These are phyloP conservation scores for Apiospora malaysiana DNA, from an alignment of 2,329 filamentous ascomycete genomes.

Conservation along the genomic window DNA sequence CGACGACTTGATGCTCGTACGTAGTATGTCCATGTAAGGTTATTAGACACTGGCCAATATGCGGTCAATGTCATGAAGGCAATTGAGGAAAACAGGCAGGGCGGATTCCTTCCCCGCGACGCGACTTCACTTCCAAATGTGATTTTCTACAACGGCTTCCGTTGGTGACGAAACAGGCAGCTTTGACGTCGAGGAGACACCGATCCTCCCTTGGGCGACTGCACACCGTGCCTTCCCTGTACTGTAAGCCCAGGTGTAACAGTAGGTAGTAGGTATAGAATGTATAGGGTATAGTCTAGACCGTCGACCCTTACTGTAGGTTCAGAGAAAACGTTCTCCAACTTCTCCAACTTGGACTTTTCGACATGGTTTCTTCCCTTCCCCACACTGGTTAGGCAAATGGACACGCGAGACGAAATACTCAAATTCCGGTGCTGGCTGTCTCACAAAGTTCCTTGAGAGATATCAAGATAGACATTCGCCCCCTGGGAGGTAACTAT, in stretches of 20 bases:
- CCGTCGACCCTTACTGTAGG: not conserved
- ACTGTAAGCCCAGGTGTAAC: not conserved
- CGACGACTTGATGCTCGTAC: not conserved
- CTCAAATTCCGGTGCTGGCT: not conserved
- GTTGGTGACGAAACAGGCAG: not conserved
- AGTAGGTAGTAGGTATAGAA: not conserved
- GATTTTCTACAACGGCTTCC: not conserved
- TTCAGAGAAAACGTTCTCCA: not conserved
- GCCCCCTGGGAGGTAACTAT: not conserved
- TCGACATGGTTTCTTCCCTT: too few relatives aligned
- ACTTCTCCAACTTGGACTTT: not conserved
- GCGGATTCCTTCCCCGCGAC: constrained; percentile 11
- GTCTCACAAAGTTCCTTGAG: not conserved
- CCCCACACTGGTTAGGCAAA: not conserved
- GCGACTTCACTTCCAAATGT: not conserved
- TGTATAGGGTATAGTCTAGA: not conserved
- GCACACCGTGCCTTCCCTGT: not conserved
- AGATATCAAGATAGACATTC: not conserved
- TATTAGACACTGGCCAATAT: not conserved
- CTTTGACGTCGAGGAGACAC: not conserved
- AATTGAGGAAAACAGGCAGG: not conserved
- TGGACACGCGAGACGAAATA: not conserved
- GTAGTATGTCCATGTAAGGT: constrained; percentile 14
- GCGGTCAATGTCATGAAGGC: not conserved
- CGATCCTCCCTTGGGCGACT: not conserved